Evolutionary conservation across 352 stramenopile genomes (phyloP), one percentile per base, ranked within the genome.

Genomic region (Phytophthora tentaculata): DNA sequence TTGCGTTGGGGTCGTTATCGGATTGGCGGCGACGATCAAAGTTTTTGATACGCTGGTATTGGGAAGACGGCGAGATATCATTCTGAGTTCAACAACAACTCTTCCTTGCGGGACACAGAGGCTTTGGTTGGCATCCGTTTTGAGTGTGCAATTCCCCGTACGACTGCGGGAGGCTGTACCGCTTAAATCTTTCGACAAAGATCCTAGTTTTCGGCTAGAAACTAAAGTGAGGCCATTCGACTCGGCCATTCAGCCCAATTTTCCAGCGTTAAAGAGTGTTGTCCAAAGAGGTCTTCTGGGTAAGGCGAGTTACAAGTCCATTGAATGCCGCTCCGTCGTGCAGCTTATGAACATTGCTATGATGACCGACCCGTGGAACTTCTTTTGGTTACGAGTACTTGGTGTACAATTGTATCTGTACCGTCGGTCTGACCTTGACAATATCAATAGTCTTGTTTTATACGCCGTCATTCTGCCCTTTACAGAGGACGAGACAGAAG

Each of bases 341-440:
- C 62, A 73, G 26, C 62, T 83, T 20, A 77, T 83, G 65, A 83
- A 83, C 35, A 68, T 79, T 28, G 67, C 73, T 12, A 83, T 81
- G 75, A 81, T 83, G 73, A 83, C 69, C 22, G 75, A 83, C 22
- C 73, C 75, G 44, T 79, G 61, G 69, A 77, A 69, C 45, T 62
- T 80, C 54, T 57, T 71, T 5, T 69, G 62, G 8, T 47, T 83
- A 2, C 56, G 63, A 4, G 28, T 81, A 29, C 19, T 79, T n/a
- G 75, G 75, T 0, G 24, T 64, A 16, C 43, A 73, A 4, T 54
- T 82, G 13, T 80, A 76, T 64, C 58, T 80, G 20, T 82, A 82
- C 57, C 56, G 65, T 61, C 37, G 52, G 17, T 13, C 45, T 8
- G 19, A 14, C 52, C 7, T 43, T 48, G 12, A 47, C n/a, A n/a